A percentile compares a stretch with the other conserved stretches of the same genome.
phyloP scores from a whole-genome alignment of 2,329 filamentous ascomycete genomes.

The Aspergillus carbonarius region DNA sequence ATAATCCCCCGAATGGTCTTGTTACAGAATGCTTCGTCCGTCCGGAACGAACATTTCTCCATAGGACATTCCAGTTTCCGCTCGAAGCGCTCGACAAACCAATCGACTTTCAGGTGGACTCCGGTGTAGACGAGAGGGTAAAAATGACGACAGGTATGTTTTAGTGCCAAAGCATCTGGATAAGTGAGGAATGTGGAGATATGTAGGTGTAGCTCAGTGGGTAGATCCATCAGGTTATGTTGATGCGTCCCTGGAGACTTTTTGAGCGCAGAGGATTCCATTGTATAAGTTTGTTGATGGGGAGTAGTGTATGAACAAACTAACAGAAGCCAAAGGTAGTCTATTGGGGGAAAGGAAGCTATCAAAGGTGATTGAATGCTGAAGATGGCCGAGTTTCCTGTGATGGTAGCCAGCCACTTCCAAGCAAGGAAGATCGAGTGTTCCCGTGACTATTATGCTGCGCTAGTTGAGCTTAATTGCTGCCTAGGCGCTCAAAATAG shows the following conservation, averaged over 20 bases:
- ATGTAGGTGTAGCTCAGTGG: conserved; percentile 66
- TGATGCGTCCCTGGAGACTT: background rate
- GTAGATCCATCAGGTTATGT: conserved; percentile 52
- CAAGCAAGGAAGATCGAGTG: background rate
- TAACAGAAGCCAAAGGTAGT: background rate
- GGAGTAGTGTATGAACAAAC: background rate
- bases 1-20: conserved; percentile 43
- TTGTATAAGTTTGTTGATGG: background rate
- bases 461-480: background rate
- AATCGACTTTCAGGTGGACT: conserved; percentile 64
- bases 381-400: background rate
- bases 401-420: background rate
- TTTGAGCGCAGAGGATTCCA: conserved; percentile 1
- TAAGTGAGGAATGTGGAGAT: conserved; percentile 63
- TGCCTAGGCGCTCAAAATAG: background rate
- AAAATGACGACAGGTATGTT: conserved; percentile 65
- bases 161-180: conserved; percentile 69
- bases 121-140: conserved; percentile 65
- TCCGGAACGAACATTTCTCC: conserved; percentile 43
- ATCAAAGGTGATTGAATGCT: background rate
- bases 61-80: conserved; percentile 67
- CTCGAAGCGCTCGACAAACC: conserved; percentile 64
- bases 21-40: conserved; percentile 45
- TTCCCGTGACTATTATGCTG: background rate
- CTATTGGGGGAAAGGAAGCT: background rate